phyloP scores from a whole-genome alignment of 164 flowering plant species.

The Stephania japonica region DNA sequence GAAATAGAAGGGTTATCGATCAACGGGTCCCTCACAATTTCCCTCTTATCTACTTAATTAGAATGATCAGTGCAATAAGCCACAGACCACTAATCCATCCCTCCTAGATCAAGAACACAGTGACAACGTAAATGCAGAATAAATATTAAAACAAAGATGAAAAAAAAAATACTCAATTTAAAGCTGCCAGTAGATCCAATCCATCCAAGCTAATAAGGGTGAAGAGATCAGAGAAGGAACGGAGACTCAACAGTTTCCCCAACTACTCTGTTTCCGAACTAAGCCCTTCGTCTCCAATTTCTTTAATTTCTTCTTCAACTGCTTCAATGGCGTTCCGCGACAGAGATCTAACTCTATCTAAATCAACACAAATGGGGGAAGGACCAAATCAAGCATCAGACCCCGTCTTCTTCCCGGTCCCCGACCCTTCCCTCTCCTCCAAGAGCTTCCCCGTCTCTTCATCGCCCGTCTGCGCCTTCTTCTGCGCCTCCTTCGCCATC shows the following conservation, averaged over 20 bases:
- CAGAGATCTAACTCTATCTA: neutral
- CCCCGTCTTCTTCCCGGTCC: constrained; percentile 22
- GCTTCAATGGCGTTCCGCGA: neutral
- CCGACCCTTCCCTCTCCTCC: constrained; percentile 35
- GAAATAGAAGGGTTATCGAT: neutral
- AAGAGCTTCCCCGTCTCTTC: constrained; percentile 36
- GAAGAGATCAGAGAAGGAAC: neutral
- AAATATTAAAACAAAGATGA: neutral
- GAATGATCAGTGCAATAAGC: neutral
- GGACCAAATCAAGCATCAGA: constrained; percentile 17
- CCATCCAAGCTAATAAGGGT: neutral
- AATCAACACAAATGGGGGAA: neutral
- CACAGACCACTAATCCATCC: neutral
- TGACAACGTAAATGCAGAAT: neutral
- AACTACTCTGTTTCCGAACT: neutral
- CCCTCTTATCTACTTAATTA: neutral
- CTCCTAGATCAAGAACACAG: constrained; percentile 6
- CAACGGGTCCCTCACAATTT: neutral
- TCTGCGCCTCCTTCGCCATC: constrained; percentile 42
- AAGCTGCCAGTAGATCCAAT: constrained; percentile 5
- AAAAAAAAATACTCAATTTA: constrained; percentile 5
- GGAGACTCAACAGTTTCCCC: neutral
- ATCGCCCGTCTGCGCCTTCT: constrained; percentile 27
- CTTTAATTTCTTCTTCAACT: too few species aligned
- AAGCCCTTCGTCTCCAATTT: neutral